Evolutionary conservation across 345 rosid genomes (phyloP).

Genomic region (Gossypium thurberi): DNA sequence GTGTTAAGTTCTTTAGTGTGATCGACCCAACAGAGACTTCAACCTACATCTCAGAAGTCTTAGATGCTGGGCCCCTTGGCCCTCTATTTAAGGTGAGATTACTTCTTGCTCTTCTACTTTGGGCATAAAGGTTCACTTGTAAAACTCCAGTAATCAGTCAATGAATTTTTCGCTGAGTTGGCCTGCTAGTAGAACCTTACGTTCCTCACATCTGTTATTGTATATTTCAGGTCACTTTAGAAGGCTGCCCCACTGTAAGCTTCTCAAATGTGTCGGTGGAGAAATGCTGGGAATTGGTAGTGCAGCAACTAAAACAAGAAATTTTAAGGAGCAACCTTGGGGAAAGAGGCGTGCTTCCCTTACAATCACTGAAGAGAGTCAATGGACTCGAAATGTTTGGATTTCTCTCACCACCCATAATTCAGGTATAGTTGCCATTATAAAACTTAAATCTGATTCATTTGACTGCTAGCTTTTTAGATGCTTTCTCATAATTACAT

Average conservation of each 20-base stretch:
- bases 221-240: slow-evolving; percentile 66
- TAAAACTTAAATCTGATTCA: background rate
- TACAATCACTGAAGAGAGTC: slow-evolving; percentile 29
- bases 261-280: slow-evolving; percentile 60
- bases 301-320: slow-evolving; percentile 51
- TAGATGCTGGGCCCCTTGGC: slow-evolving; percentile 78
- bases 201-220: background rate
- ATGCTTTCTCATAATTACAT: too few relatives aligned
- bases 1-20: slow-evolving; percentile 2
- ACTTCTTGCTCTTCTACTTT: background rate
- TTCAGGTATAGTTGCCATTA: slow-evolving; percentile 3
- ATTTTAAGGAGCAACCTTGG: slow-evolving; percentile 30
- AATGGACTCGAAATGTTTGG: slow-evolving; percentile 86
- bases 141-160: background rate
- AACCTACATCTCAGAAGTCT: slow-evolving; percentile 71
- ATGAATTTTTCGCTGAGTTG: background rate
- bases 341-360: slow-evolving; percentile 31
- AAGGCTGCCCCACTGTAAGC: slow-evolving; percentile 52
- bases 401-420: slow-evolving; percentile 35
- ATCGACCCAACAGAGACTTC: slow-evolving; percentile 14
- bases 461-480: too few relatives aligned
- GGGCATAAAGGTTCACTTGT: background rate
- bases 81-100: slow-evolving; percentile 75
- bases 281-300: slow-evolving; percentile 86
- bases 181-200: background rate